Evolutionary conservation across 2,329 filamentous ascomycete genomes (phyloP).

Genomic region (Penicillium capsulatum): DNA sequence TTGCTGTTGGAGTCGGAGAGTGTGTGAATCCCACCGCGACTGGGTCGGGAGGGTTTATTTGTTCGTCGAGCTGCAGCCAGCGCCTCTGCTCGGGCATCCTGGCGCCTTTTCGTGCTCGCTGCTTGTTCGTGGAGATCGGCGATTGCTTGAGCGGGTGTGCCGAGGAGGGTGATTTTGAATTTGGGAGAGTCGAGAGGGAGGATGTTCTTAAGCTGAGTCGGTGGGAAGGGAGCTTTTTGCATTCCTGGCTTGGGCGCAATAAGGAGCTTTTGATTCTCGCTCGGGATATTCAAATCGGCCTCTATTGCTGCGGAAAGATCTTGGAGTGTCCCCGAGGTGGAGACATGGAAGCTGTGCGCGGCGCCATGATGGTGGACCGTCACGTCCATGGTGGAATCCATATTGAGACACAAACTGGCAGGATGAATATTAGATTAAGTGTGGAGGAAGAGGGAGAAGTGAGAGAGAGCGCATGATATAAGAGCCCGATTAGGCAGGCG

Average conservation of each 20-base stretch:
- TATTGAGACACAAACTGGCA: too few species aligned
- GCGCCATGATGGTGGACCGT: constrained; percentile 55
- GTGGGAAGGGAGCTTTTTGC: constrained; percentile 43
- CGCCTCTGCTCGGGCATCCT: constrained; percentile 29
- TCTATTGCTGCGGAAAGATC: constrained; percentile 39
- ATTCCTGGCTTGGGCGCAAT: constrained; percentile 47
- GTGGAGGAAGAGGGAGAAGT: neutral
- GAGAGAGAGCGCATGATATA: constrained; percentile 3
- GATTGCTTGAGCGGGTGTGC: constrained; percentile 42
- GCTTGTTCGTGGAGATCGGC: constrained; percentile 39
- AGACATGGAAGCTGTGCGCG: constrained; percentile 46
- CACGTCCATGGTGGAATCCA: constrained; percentile 35
- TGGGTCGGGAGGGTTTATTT: constrained; percentile 7
- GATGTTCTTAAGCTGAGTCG: constrained; percentile 32
- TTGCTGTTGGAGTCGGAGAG: constrained; percentile 51
- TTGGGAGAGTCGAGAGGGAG: constrained; percentile 35
- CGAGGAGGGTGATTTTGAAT: constrained; percentile 47
- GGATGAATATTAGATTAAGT: neutral
- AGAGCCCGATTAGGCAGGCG: constrained; percentile 14
- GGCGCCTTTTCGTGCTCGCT: constrained; percentile 24
- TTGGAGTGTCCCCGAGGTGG: constrained; percentile 49
- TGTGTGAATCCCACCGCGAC: constrained; percentile 27
- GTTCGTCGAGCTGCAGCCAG: constrained; percentile 19
- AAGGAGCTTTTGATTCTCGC: constrained; percentile 44
- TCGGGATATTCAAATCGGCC: constrained; percentile 36